Evolutionary conservation across 1,284 basidiomycete genomes (phyloP), one percentile per base, ranked within the genome.

Genomic region (Microbotryomycetes sp.): DNA sequence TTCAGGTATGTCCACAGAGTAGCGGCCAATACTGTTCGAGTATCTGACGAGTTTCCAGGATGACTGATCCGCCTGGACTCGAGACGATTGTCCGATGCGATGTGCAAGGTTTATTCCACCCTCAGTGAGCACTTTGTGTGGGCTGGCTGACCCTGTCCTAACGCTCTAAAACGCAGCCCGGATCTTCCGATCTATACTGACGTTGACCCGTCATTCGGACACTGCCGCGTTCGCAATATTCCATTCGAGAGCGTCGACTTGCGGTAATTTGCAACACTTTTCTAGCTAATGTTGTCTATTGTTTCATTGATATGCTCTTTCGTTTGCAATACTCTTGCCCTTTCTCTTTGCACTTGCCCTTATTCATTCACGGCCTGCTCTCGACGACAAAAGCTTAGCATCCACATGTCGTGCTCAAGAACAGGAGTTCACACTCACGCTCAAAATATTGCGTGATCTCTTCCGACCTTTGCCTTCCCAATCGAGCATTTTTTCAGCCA

Each of bases 21-120:
- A n/a, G n/a, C n/a, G n/a, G n/a, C n/a, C n/a, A n/a, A 24, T 45
- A 56, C 51, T 27, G 29, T 26, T 52, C n/a, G 50, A 56, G 45
- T 56, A 31, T n/a, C n/a, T n/a, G n/a, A n/a, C n/a, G n/a, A n/a
- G n/a, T 46, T 52, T 30, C 9, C 35, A 41, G 35, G 18, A 77
- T 92, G 4, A 92, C 89, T 1, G 86, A 91, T 71, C 90, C 91
- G 2, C 85, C 83, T 1, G 91, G 90, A 6, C 74, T 93, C 35
- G 77, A 85, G 62, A 82, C 82, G 0, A 84, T 91, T 26, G 73
- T 87, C 28, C 74, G 77, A 2, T 91, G 90, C 73, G 79, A 75
- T 3, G 81, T 79, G 41, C 86, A 83, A 70, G 86, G 85, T 62
- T 82, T 86, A 0, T 91, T 92, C 74, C 89, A 92, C 73, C 88